Base-by-base conservation (phyloP, 352 stramenopile species). In the Chrysophaeum taylorii region DNA sequence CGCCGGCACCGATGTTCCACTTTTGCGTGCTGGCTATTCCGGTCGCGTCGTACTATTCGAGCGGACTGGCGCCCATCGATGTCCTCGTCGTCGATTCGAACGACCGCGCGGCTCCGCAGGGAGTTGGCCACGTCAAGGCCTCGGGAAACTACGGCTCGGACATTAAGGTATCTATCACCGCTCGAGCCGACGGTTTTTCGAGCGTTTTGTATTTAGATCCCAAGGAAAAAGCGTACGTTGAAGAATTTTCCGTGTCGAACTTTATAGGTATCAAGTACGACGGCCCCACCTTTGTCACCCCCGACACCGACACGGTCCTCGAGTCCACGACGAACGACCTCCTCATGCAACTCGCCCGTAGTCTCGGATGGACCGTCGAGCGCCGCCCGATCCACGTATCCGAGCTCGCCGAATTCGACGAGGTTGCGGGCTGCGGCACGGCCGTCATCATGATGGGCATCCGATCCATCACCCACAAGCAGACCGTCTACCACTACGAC, bases 181-280 rank as follows among this genome's bases (percentile, higher is more conserved):
- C 60, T 14, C 15, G 33, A 16, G 43, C 60, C 16, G 38, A 52
- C 38, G 72, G 72, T 35, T 76, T 54, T 57, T 12, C 27, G 36
- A 68, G 63, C 15, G 53, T 45, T 21, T 69, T 76, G 9, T 76
- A 74, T 50, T 12, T 73, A 7, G 72, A 76, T 36, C 37, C 72
- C n/a, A 70, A 70, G 27, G 61, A 74, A 36, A 31, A 64, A 33
- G 64, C 43, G 39, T 74, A 76, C 57, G 36, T 76, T 27, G 72
- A 76, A 31, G 72, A 76, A 63, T 73, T 76, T 31, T 75, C 68
- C 50, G 70, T 70, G 57, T 72, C n/a, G 25, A 76, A 76, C 64
- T 72, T 76, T 50, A 31, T 76, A 53, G 57, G 57, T 1, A 1
- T 66, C 33, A 60, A 60, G 48, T 18, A 5, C 5, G 25, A 21